These are phyloP conservation scores for Bolboschoenus planiculmis DNA, from an alignment of 176 grass and related monocot genomes.

Conservation along the genomic window DNA sequence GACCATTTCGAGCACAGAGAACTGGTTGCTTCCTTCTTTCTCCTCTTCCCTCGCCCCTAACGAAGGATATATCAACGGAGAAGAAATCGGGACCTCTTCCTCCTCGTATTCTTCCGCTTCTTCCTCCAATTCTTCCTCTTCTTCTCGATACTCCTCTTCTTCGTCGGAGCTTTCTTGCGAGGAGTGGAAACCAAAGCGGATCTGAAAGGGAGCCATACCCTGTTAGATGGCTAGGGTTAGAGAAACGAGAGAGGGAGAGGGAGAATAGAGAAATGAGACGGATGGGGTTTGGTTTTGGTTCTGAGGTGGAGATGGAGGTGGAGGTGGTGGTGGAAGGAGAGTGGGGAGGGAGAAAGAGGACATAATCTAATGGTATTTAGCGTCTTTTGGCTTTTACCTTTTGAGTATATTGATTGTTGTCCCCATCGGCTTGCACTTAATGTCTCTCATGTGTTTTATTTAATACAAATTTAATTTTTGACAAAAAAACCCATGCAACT, in stretches of 20 bases:
- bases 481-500: too few species aligned
- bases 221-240: background rate
- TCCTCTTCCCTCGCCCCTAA: background rate
- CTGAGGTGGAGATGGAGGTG: background rate
- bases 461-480: too few species aligned
- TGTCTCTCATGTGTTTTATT: background rate
- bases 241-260: background rate
- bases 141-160: slow-evolving; percentile 19
- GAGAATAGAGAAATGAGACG: background rate
- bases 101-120: slow-evolving; percentile 33
- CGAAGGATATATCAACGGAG: slow-evolving; percentile 40
- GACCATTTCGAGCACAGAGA: slow-evolving; percentile 57
- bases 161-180: slow-evolving; percentile 41
- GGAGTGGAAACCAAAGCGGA: slow-evolving; percentile 51
- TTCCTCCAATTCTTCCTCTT: slow-evolving; percentile 25
- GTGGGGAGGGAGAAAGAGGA: background rate
- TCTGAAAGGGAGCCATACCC: slow-evolving; percentile 77
- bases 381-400: slow-evolving; percentile 9
- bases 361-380: slow-evolving; percentile 20
- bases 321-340: slow-evolving; percentile 17
- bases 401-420: background rate
- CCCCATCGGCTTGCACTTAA: background rate
- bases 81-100: slow-evolving; percentile 53
- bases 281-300: slow-evolving; percentile 2
- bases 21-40: slow-evolving; percentile 27